Evolutionary conservation across 805 yeast genomes (phyloP), one percentile per base, ranked within the genome.

Genomic region (Metschnikowia gruessii): DNA sequence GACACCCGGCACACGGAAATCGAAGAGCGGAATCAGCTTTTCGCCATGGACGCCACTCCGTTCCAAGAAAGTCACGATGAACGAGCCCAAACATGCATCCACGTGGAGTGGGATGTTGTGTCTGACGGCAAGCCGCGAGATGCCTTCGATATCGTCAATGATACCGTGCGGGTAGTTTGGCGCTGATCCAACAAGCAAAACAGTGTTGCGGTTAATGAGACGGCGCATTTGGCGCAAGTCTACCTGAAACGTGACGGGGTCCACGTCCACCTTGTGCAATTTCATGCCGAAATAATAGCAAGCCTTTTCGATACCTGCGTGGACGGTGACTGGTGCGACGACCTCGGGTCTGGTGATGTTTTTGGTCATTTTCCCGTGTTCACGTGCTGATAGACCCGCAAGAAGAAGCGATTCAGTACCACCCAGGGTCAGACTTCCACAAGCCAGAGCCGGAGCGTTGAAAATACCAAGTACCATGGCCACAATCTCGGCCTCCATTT

Each of bases 81-180:
- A 92, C 0, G 97, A 91, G 1, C 99, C 99, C 28, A 92, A 70
- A 63, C 99, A 92, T 36, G 97, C 92, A 64, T 92, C 99, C 40
- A 94, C 97, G 59, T 92, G 99, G 19, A 94, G 73, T 1, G 97
- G 97, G 37, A 94, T 80, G n/a, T 76, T 65, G 64, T 86, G 69
- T 38, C 69, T 72, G n/a, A 77, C 56, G 0, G 92, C 94, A 24
- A 90, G 55, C 29, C 75, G 59, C 22, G 94, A 80, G 19, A 92
- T 73, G 0, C 75, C 80, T 54, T 77, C 85, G 49, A 92, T 90
- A 60, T 92, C 94, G 67, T 92, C 99, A 48, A 89, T 81, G 40
- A 94, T 86, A 11, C 99, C 99, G 63, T 92, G 97, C 2, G 99
- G 98, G 67, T 83, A 92, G 70, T 92, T 92, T 33, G 99, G 98